phyloP scores from a whole-genome alignment of 768 basidiomycete species.

The Mycena indigotica region DNA sequence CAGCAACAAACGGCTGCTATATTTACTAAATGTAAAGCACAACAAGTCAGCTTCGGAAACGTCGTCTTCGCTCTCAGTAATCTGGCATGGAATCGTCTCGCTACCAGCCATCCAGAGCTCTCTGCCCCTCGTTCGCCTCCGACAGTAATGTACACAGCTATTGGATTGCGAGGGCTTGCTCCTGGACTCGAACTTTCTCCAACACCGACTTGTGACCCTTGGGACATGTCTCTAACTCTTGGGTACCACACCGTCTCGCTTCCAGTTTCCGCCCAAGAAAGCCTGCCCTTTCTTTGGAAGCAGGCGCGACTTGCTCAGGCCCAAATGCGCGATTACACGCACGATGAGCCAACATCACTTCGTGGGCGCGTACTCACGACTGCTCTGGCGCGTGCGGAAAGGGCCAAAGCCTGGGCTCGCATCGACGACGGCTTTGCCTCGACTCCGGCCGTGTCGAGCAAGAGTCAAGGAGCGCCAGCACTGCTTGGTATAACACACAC shows the following conservation, averaged over 20 bases:
- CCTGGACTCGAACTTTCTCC: conserved; percentile 60
- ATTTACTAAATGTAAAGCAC: conserved; percentile 51
- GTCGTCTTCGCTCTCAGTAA: conserved; percentile 56
- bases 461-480: background rate
- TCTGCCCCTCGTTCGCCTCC: conserved; percentile 16
- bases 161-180: conserved; percentile 45
- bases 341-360: background rate
- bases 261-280: conserved; percentile 44
- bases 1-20: conserved; percentile 44
- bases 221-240: conserved; percentile 40
- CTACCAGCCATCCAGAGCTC: conserved; percentile 32
- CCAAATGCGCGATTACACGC: conserved; percentile 42
- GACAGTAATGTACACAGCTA: conserved; percentile 60
- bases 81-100: conserved; percentile 48
- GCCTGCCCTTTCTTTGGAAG: conserved; percentile 49
- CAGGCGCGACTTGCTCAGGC: conserved; percentile 50
- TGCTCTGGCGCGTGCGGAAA: background rate
- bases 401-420: background rate
- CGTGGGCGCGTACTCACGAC: background rate
- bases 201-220: conserved; percentile 39
- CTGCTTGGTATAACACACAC: background rate
- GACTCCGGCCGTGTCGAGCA: background rate
- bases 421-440: background rate
- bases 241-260: conserved; percentile 61
- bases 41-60: conserved; percentile 53